Conservation (phyloP, 2,329 filamentous ascomycete genomes). For the Byssochlamys sp. region DNA sequence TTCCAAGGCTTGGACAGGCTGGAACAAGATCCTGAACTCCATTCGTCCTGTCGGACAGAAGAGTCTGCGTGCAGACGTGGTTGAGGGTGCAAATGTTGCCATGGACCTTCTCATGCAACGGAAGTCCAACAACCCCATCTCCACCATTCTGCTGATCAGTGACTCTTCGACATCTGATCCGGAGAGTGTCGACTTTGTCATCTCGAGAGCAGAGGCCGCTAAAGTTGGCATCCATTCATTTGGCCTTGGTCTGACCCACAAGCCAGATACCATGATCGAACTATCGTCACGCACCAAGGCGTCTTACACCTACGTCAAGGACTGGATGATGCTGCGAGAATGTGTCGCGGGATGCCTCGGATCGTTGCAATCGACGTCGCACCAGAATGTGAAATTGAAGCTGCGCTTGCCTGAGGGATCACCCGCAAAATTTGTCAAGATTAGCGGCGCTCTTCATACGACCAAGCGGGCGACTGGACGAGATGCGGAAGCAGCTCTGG, state of each 20-base stretch:
- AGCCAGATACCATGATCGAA: constrained; percentile 97
- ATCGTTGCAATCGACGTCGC: constrained; percentile 84
- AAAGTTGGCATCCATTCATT: constrained; percentile 97
- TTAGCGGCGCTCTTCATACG: constrained; percentile 88
- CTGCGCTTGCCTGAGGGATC: constrained; percentile 89
- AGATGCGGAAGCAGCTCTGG: constrained; percentile 84
- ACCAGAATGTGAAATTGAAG: constrained; percentile 95
- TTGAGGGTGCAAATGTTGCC: constrained; percentile 92
- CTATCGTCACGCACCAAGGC: constrained; percentile 90
- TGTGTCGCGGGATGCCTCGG: constrained; percentile 89
- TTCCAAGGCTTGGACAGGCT: constrained; percentile 84
- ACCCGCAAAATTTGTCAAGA: constrained; percentile 96
- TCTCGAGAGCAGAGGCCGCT: constrained; percentile 88
- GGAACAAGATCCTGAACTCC: constrained; percentile 73
- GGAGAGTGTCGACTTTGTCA: constrained; percentile 94
- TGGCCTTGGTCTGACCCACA: constrained; percentile 89
- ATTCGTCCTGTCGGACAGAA: constrained; percentile 93
- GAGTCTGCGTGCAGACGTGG: constrained; percentile 88
- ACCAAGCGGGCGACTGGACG: constrained; percentile 91
- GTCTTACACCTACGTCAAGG: constrained; percentile 95
- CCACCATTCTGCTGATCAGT: constrained; percentile 91
- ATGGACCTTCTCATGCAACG: constrained; percentile 98
- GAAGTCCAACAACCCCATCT: constrained; percentile 88
- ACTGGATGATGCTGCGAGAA: constrained; percentile 99
- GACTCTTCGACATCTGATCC: constrained; percentile 90